A percentile compares a stretch with the other conserved stretches of the same genome.
Evolutionary conservation across 1,139 yeast species (phyloP).

Genomic region (Diutina mesorugosa): DNA sequence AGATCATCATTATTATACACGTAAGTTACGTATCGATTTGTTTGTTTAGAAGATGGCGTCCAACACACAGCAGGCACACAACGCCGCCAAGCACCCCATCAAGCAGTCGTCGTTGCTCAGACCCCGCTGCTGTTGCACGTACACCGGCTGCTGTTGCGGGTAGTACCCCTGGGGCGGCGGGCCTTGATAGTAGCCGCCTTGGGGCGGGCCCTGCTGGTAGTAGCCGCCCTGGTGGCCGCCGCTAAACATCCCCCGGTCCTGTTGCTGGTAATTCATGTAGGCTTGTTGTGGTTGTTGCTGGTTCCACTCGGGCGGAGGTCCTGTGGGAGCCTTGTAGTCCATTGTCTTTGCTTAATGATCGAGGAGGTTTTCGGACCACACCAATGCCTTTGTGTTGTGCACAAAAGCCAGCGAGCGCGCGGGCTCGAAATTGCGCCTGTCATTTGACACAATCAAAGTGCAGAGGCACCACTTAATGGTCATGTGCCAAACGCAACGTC

Average conservation of each 20-base stretch:
- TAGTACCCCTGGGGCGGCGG: constrained; percentile 12
- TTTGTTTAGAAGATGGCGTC: constrained; percentile 46
- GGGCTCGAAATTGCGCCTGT: too few species aligned
- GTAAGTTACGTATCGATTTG: neutral
- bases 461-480: neutral
- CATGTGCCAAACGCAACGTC: too few species aligned
- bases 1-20: neutral
- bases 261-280: constrained; percentile 13
- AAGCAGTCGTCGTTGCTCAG: constrained; percentile 37
- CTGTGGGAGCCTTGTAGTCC: constrained; percentile 27
- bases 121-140: constrained; percentile 42
- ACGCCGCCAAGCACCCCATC: constrained; percentile 58
- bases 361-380: neutral
- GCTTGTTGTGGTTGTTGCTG: constrained; percentile 7
- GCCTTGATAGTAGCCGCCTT: constrained; percentile 6
- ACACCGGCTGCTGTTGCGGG: constrained; percentile 33
- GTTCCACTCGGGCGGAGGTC: constrained; percentile 35
- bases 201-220: neutral
- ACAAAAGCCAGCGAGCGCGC: neutral
- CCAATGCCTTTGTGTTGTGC: neutral
- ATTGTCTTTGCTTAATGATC: neutral
- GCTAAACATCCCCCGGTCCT: constrained; percentile 3
- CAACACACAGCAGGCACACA: constrained; percentile 64
- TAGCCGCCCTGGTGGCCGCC: neutral
- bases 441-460: neutral